Evolutionary conservation across 306 rosid species (phyloP), one percentile per base, ranked within the genome.

Genomic region (Acacia acuminata): DNA sequence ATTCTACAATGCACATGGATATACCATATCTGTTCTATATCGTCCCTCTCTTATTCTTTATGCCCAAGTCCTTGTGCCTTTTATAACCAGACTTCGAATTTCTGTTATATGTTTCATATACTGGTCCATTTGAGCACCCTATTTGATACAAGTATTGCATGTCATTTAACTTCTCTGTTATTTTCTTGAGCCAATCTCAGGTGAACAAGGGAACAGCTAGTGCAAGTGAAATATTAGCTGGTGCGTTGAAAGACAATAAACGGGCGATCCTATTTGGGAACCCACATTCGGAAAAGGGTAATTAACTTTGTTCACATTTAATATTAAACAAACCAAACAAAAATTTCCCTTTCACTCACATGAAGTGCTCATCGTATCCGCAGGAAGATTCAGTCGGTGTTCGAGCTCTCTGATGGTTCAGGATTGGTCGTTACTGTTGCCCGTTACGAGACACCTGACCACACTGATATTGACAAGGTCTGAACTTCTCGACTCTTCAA

Each of bases 161-260:
- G 47, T 61, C 38, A 44, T 43, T 71, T 71, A 42, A 71, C 40
- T 44, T 13, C 12, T 43, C 25, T 43, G 20, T 70, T 71, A 25
- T 45, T 44, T 71, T 44, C 71, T 81, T 34, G 90, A 75, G 81
- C 50, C 75, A 87, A 5, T 77, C 68, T 68, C 79, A 96, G 99
- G 99, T 96, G 82, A 94, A 94, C 78, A 94, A 94, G 90, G 99
- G 99, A 88, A 96, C 99, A 45, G 99, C 99, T 38, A 96, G 99
- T 89, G 98, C 99, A 32, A 96, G 99, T 75, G 99, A 96, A 87
- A 96, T 96, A 70, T 90, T 96, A 86, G 99, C 99, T 0, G 99
- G 98, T 55, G 98, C 99, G 20, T 80, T 96, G 92, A 96, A 96
- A 80, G 99, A 96, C 82, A 94, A 94, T 73, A 96, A 96, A 77